Evolutionary conservation across 768 basidiomycete species (phyloP).

Genomic region (Brasilioporus rufonigricans): DNA sequence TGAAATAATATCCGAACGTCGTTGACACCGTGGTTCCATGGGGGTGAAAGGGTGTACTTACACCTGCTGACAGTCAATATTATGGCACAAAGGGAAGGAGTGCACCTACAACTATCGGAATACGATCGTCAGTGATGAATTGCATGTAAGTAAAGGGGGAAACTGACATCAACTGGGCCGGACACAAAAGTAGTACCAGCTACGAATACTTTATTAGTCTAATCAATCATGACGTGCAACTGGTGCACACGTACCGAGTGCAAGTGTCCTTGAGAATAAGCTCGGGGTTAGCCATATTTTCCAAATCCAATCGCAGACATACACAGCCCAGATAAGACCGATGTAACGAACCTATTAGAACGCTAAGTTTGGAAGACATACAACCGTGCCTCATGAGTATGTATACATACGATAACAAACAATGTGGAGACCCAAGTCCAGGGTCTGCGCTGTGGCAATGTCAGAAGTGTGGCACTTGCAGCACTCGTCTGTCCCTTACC

Average conservation of each 20-base stretch:
- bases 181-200: constrained; percentile 4
- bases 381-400: too few relatives aligned
- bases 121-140: neutral
- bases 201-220: neutral
- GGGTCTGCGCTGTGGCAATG: neutral
- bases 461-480: neutral
- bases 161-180: constrained; percentile 7
- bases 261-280: neutral
- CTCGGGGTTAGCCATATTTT: neutral
- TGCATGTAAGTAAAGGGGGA: neutral
- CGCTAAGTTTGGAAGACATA: neutral
- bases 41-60: neutral
- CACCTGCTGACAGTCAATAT: constrained; percentile 1
- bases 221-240: neutral
- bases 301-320: neutral
- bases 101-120: constrained; percentile 4
- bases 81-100: neutral
- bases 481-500: neutral
- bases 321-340: constrained; percentile 12
- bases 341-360: constrained; percentile 13
- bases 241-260: constrained; percentile 1
- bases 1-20: neutral
- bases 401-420: constrained; percentile 14
- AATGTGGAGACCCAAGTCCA: constrained; percentile 17
- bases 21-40: neutral